Evolutionary conservation across 2,329 filamentous ascomycete genomes (phyloP).

Genomic region (Diaporthe sp.): DNA sequence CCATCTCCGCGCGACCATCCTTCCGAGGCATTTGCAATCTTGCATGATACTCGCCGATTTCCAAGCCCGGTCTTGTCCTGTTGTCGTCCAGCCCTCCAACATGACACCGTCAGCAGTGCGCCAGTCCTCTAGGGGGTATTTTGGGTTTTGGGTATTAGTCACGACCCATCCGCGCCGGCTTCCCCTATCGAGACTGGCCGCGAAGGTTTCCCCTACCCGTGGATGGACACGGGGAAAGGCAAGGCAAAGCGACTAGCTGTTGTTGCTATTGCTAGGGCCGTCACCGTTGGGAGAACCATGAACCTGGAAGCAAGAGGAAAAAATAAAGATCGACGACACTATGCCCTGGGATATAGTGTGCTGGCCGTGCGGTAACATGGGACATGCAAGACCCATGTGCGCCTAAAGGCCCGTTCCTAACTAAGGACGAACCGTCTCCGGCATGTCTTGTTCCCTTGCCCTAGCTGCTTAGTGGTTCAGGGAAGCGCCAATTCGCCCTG

Average conservation of each 20-base stretch:
- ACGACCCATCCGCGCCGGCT: background rate
- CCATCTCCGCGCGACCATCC: background rate
- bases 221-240: background rate
- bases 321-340: background rate
- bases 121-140: background rate
- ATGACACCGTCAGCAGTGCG: background rate
- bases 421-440: slow-evolving; percentile 29
- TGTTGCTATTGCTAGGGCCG: background rate
- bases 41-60: slow-evolving; percentile 1
- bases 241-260: background rate
- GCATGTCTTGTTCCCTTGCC: slow-evolving; percentile 16
- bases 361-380: slow-evolving; percentile 16
- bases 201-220: background rate
- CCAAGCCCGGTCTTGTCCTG: background rate
- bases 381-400: slow-evolving; percentile 23
- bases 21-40: background rate
- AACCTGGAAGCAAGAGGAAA: background rate
- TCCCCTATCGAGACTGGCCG: background rate
- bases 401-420: slow-evolving; percentile 18
- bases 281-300: slow-evolving; percentile 8
- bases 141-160: background rate
- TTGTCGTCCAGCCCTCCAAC: background rate
- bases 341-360: slow-evolving; percentile 3
- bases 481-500: background rate
- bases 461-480: background rate